Evolutionary conservation across 2,329 filamentous ascomycete species (phyloP).

Genomic region (Periconia sp.): DNA sequence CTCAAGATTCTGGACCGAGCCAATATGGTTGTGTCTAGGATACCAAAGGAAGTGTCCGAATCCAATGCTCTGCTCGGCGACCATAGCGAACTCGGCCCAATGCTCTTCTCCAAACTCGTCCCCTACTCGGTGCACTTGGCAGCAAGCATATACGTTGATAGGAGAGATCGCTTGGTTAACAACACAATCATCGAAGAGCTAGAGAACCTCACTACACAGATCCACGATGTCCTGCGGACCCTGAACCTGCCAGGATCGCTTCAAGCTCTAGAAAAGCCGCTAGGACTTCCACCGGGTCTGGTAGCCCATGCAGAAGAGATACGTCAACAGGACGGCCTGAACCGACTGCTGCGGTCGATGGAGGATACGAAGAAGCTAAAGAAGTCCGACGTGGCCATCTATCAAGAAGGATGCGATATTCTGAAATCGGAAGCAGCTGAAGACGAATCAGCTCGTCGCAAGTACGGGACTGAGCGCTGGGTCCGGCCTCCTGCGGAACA

Average conservation of each 20-base stretch:
- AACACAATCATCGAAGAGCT: constrained; percentile 85
- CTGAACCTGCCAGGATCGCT: constrained; percentile 90
- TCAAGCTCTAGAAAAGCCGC: constrained; percentile 91
- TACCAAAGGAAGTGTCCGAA: constrained; percentile 81
- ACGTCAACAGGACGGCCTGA: constrained; percentile 84
- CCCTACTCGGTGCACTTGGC: constrained; percentile 96
- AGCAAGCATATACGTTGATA: constrained; percentile 92
- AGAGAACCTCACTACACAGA: constrained; percentile 77
- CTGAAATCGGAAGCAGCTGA: constrained; percentile 82
- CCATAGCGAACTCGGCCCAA: constrained; percentile 78
- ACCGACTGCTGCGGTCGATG: constrained; percentile 77
- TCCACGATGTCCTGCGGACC: constrained; percentile 80
- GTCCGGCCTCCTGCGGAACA: constrained; percentile 69
- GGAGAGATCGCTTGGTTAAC: constrained; percentile 88
- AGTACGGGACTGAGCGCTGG: constrained; percentile 90
- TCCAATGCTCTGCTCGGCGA: constrained; percentile 83
- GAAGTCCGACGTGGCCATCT: constrained; percentile 75
- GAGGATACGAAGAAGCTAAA: constrained; percentile 92
- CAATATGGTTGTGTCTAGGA: constrained; percentile 81
- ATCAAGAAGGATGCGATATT: constrained; percentile 81
- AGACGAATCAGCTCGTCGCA: constrained; percentile 75
- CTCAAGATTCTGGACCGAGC: constrained; percentile 84
- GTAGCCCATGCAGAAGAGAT: constrained; percentile 94
- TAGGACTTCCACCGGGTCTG: constrained; percentile 84
- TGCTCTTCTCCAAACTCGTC: constrained; percentile 88